These are phyloP conservation scores for Macrolepiota fuliginosa DNA, from an alignment of 768 basidiomycete species.

Conservation along the genomic window DNA sequence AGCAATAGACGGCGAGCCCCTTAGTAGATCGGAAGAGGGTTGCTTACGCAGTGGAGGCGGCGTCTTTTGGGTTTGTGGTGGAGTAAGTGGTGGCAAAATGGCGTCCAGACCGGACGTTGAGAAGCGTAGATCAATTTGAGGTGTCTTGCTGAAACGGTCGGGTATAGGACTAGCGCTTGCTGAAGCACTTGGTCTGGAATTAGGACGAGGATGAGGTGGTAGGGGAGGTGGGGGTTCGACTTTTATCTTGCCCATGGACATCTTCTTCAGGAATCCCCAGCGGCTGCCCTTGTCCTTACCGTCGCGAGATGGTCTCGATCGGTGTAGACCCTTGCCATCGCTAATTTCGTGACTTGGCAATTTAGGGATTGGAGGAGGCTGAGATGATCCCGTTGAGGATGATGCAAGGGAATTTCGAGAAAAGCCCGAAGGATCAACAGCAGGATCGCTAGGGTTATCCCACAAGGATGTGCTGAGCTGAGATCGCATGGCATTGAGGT, in stretches of 20 bases:
- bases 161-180: slow-evolving; percentile 18
- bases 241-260: slow-evolving; percentile 95
- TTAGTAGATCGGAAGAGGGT: slow-evolving; percentile 26
- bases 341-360: slow-evolving; percentile 1
- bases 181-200: slow-evolving; percentile 19
- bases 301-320: slow-evolving; percentile 24
- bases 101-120: slow-evolving; percentile 69
- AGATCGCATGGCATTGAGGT: slow-evolving; percentile 33
- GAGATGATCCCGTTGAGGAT: slow-evolving; percentile 5
- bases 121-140: slow-evolving; percentile 68
- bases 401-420: slow-evolving; percentile 16
- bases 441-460: slow-evolving; percentile 30
- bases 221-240: slow-evolving; percentile 42
- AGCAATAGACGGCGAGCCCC: slow-evolving; percentile 20
- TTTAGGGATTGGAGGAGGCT: slow-evolving; percentile 8
- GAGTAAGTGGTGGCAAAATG: slow-evolving; percentile 31
- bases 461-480: slow-evolving; percentile 47
- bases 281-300: slow-evolving; percentile 66
- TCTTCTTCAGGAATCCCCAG: slow-evolving; percentile 97
- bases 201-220: slow-evolving; percentile 22
- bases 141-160: slow-evolving; percentile 40
- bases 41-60: slow-evolving; percentile 20
- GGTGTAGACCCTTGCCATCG: slow-evolving; percentile 10
- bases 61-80: slow-evolving; percentile 17
- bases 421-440: not conserved